phyloP scores from a whole-genome alignment of 306 rosid species.

The Quercus agrifolia region DNA sequence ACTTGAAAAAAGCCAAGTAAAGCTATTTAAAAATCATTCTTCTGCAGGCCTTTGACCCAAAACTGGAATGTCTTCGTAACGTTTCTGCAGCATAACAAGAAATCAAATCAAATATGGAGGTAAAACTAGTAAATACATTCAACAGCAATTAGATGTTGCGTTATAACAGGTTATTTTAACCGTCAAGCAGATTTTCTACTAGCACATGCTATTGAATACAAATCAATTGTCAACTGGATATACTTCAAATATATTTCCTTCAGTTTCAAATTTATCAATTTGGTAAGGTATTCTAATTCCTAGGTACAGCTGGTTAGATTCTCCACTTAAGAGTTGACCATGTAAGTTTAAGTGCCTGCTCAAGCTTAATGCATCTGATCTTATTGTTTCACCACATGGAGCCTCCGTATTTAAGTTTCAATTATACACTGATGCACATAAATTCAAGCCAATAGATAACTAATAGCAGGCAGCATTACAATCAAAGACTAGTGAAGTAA shows the following conservation, averaged over 20 bases:
- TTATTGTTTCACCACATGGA: too few relatives aligned
- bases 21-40: constrained; percentile 29
- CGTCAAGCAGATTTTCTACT: not conserved
- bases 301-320: too few relatives aligned
- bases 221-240: not conserved
- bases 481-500: not conserved
- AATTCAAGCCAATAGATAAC: not conserved
- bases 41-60: constrained; percentile 59
- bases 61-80: constrained; percentile 53
- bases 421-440: not conserved
- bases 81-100: constrained; percentile 42
- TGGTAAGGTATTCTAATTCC: not conserved
- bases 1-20: not conserved
- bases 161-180: not conserved
- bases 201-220: not conserved
- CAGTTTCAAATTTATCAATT: not conserved
- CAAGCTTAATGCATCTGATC: too few relatives aligned
- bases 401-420: too few relatives aligned
- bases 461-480: not conserved
- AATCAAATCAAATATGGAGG: not conserved
- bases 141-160: not conserved
- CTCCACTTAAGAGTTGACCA: too few relatives aligned
- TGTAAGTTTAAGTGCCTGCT: too few relatives aligned
- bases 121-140: not conserved
- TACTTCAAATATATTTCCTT: not conserved